Evolutionary conservation across 2,329 filamentous ascomycete species (phyloP), one percentile per base, ranked within the genome.

Genomic region (Xylaria multiplex): DNA sequence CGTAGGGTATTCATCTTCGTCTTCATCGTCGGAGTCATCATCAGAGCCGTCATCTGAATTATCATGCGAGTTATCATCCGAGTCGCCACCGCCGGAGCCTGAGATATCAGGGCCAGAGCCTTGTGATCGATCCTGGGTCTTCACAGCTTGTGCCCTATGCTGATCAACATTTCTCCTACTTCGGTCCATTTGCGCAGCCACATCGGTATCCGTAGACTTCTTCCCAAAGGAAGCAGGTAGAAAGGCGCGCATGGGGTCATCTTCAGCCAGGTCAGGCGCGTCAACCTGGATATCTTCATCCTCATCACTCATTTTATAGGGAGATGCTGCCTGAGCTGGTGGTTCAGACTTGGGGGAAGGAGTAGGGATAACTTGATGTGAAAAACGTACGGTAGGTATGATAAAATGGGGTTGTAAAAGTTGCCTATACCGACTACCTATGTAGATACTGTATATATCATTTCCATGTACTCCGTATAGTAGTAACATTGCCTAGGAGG

Each of bases 1-100:
- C 13, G 96, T 89, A 1, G 96, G 96, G 70, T 90, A 97, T 73
- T 97, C 92, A 74, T 97, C 93, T 54, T 92, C 92, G 35, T 97
- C 93, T 54, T 92, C 92, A 32, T 93, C 84, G 56, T 88, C 87
- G 24, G 82, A 79, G 61, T 85, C 83, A 49, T 82, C 80, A 59
- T 88, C 87, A 24, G 85, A 83, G 56, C 87, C 85, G 64, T 85
- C 83, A 62, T 19, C 19, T 19, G 82, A 79, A 61, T 85, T 83
- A 49, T 82, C 80, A 59, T 88, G 86, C 24, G 85, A 83, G 56
- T 87, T 85, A 64, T 85, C 83, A 62, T 85, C 82, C 49, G 83
- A 81, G 60, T 83, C 83, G 52, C 84, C 81, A 63, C 79, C 77
- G 59, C 64, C 64, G 71, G 82, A 77, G 73, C 76, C 78, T 58